Base-by-base conservation (phyloP, 371 early-diverging fungal species). In the Batkoa obscura region DNA sequence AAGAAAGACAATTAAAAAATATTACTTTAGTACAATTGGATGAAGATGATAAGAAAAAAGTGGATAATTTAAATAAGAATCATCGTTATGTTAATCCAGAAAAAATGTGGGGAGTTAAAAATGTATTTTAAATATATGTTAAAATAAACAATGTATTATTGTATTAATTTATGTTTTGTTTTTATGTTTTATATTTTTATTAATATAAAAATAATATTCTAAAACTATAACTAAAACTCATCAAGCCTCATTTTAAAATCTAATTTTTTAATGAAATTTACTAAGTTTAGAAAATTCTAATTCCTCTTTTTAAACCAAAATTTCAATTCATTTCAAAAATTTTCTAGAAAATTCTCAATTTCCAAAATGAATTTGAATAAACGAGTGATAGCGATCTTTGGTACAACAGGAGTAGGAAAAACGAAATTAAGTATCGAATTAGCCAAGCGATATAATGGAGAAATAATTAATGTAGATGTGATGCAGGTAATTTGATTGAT, bases 351-450 rank as follows among this genome's bases (percentile, higher is more conserved):
- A n/a, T n/a, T n/a, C n/a, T n/a, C n/a, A n/a, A n/a, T n/a, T n/a
- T n/a, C n/a, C n/a, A n/a, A n/a, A n/a, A n/a, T n/a, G n/a, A n/a
- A n/a, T n/a, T n/a, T 48, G 32, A 23, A 9, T 2, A 55, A 55
- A 17, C 55, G 43, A 33, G 57, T 71, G 41, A 61, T 73, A 45
- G 70, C 79, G 1, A 72, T 81, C 53, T 72, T 79, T 59, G 94
- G 94, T 2, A 89, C 90, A 1, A 92, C 94, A 0, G 94, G 93
- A 2, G 92, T 92, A 9, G 90, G 98, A 30, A 97, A 97, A 64
- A 84, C 90, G 17, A 77, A 90, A 57, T 67, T 95, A 6, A 84
- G 89, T 1, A 78, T 95, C 34, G 86, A 90, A 58, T 65, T 97
- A 42, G 86, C 89, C 34, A 75, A 83, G 45, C 74, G 74, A 1